Conservation (phyloP, 768 basidiomycete genomes). For the Pleurotus tuber-regium region DNA sequence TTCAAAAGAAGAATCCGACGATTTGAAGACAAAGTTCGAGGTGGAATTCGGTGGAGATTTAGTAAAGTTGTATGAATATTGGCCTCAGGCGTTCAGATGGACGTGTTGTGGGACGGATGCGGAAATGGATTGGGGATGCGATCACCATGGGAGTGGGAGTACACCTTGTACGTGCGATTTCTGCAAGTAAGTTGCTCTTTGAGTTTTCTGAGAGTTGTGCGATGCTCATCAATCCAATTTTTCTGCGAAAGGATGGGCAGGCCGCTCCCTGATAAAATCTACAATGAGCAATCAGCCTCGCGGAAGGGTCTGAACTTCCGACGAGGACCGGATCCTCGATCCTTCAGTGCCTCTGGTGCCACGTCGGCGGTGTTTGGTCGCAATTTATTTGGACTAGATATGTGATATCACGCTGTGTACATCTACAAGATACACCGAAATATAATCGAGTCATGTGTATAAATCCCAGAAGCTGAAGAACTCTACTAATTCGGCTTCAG, state of each 20-base stretch:
- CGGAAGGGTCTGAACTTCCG: constrained; percentile 29
- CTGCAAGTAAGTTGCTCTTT: constrained; percentile 27
- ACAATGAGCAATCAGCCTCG: constrained; percentile 23
- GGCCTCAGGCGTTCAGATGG: constrained; percentile 33
- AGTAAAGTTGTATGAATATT: constrained; percentile 26
- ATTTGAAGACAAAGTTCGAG: constrained; percentile 26
- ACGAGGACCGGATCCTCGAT: constrained; percentile 33
- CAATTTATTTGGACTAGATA: constrained; percentile 23
- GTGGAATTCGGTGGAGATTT: constrained; percentile 25
- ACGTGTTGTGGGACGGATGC: constrained; percentile 36
- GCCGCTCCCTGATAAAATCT: constrained; percentile 27
- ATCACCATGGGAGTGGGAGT: constrained; percentile 36
- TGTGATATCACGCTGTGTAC: too few species aligned
- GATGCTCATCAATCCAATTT: too few species aligned
- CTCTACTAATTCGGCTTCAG: too few species aligned
- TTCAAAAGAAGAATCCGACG: constrained; percentile 24
- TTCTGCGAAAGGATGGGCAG: constrained; percentile 27
- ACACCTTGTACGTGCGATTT: constrained; percentile 36
- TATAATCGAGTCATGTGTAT: too few species aligned
- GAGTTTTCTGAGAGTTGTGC: neutral
- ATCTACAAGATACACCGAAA: too few species aligned
- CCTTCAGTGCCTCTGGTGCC: constrained; percentile 21
- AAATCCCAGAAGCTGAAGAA: too few species aligned
- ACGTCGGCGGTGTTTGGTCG: constrained; percentile 18
- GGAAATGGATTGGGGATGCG: constrained; percentile 32